Base-by-base conservation (phyloP, 192 early-diverging fungal genomes). In the Lobosporangium transversale region DNA sequence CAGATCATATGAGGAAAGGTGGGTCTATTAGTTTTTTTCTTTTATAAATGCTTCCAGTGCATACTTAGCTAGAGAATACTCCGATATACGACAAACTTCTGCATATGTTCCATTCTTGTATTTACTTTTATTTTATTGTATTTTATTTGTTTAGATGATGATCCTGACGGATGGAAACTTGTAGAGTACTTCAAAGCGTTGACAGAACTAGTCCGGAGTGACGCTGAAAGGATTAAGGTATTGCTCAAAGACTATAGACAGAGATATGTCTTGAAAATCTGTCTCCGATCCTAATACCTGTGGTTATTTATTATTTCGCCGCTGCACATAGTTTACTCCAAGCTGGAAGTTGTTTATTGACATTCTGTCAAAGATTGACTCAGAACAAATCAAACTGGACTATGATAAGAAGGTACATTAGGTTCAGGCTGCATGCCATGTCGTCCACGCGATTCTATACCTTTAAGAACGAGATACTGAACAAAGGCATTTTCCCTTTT, bases 131-230 rank as follows among this genome's bases (percentile, higher is more conserved):
- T 30, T 36, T 18, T 45, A 21, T 4, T 18, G 27, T 18, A 15
- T 32, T 21, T 15, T 40, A 7, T 40, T 40, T 40, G 7, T 40
- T 20, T 71, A 71, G 71, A 75, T 55, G 63, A 75, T 31, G 70
- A 75, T 4, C 54, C 65, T 10, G 45, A 54, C 6, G 57, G 62
- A 8, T 76, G 58, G 64, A 54, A 35, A 57, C 47, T 76, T 20
- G 73, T 67, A 3, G 73, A 76, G 21, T 76, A 76, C 29, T 76
- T 76, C 31, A 67, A 43, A 26, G 43, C 45, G 9, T 32, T 76
- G 44, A 62, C 58, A 0, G 73, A 67, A 1, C 65, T 76, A 24
- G 65, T 67, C 30, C 36, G 49, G 21, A 40, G 64, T 12, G 64
- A 76, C 23, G 35, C 47, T 0, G 73, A 76, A 36, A 33, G 73